A percentile compares a stretch with the other conserved stretches of the same genome.
Conservation (phyloP, 148 eudicot species). For the Cornus suecica region DNA sequence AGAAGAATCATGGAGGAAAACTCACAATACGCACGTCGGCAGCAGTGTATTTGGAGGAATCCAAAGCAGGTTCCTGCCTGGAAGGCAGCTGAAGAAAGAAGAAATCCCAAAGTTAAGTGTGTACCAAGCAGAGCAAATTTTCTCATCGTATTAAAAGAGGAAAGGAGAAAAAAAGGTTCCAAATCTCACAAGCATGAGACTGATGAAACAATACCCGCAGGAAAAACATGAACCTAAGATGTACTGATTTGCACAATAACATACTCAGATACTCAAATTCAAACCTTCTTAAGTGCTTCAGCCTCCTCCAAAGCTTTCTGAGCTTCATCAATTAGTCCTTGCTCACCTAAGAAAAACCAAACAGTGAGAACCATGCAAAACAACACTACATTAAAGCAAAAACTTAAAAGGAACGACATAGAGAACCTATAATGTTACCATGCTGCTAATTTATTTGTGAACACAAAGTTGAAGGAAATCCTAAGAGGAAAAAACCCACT, state of each 20-base stretch:
- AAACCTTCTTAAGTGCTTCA: slow-evolving; percentile 90
- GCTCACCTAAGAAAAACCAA: slow-evolving; percentile 60
- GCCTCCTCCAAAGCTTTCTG: slow-evolving; percentile 97
- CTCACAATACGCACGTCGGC: slow-evolving; percentile 97
- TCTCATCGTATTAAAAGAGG: not conserved
- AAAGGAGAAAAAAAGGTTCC: not conserved
- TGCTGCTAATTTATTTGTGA: too few species aligned
- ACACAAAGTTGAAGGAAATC: not conserved
- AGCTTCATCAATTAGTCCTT: slow-evolving; percentile 97
- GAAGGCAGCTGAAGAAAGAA: slow-evolving; percentile 59
- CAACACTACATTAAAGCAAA: not conserved
- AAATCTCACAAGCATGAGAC: not conserved
- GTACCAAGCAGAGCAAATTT: slow-evolving; percentile 1
- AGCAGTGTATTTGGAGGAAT: slow-evolving; percentile 78
- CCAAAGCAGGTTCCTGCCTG: slow-evolving; percentile 67
- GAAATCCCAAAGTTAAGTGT: not conserved
- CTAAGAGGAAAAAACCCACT: not conserved
- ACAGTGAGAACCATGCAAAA: slow-evolving; percentile 6
- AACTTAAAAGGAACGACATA: not conserved
- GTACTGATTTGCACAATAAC: not conserved
- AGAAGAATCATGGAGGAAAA: slow-evolving; percentile 6
- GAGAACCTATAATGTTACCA: not conserved
- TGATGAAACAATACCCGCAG: not conserved
- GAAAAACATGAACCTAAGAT: not conserved
- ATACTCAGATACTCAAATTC: not conserved